Percentiles rank a stretch among this genome's conserved stretches.
Evolutionary conservation across 768 basidiomycete species (phyloP).

Genomic region (Rhodotorula graminis): DNA sequence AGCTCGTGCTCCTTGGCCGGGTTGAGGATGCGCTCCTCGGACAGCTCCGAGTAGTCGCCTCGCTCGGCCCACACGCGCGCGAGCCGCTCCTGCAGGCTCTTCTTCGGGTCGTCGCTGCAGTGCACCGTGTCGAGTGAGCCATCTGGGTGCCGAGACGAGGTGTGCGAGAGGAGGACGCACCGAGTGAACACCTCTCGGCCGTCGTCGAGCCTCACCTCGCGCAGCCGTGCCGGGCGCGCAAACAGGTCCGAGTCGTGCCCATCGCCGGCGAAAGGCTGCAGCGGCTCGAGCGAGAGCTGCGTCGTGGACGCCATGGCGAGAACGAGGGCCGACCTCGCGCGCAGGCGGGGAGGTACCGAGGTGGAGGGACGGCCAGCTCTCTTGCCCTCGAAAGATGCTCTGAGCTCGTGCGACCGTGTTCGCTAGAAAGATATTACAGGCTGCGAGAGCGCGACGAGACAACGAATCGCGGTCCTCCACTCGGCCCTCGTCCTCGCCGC

Average conservation of each 20-base stretch:
- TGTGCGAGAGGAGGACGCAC: not conserved
- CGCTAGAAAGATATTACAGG: too few relatives aligned
- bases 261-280: conserved; percentile 7
- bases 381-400: too few relatives aligned
- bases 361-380: too few relatives aligned
- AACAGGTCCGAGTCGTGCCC: conserved; percentile 20
- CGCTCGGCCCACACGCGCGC: conserved; percentile 35
- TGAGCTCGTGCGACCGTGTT: too few relatives aligned
- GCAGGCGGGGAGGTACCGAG: too few relatives aligned
- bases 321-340: too few relatives aligned
- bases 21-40: conserved; percentile 16
- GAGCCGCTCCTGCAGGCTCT: conserved; percentile 22
- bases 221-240: conserved; percentile 16
- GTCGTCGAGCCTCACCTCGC: conserved; percentile 19
- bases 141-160: not conserved
- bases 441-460: too few relatives aligned
- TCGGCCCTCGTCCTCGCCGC: too few relatives aligned
- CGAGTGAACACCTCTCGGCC: conserved; percentile 22
- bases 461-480: not conserved
- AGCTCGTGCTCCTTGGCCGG: not conserved
- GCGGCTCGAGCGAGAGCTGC: conserved; percentile 31
- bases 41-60: conserved; percentile 35
- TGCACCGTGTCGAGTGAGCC: not conserved
- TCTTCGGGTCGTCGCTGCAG: conserved; percentile 14
- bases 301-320: not conserved